Conservation (phyloP, 495 filamentous ascomycete genomes). For the Pseudoneurospora amorphoporcata region DNA sequence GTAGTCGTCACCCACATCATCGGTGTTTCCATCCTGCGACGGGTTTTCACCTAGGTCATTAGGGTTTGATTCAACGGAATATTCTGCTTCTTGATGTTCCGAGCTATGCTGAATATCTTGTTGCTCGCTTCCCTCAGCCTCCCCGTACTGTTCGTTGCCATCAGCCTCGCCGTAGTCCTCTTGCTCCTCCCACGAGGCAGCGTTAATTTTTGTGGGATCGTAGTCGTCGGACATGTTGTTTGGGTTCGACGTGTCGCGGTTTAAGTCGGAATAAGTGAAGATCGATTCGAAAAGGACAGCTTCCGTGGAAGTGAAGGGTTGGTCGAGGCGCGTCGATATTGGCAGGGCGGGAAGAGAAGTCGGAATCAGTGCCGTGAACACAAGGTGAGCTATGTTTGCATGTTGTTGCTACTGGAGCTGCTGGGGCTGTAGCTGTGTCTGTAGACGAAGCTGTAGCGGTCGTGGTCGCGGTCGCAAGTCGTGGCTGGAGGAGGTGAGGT, state of each 20-base stretch:
- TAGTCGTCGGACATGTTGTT: constrained; percentile 31
- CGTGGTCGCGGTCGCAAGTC: not conserved
- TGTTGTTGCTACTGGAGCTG: not conserved
- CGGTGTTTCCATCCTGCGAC: constrained; percentile 26
- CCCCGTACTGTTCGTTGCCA: constrained; percentile 25
- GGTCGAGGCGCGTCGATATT: not conserved
- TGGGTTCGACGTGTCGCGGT: not conserved
- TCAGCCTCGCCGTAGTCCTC: constrained; percentile 42
- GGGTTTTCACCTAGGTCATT: constrained; percentile 35
- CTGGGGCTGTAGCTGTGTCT: too few species aligned
- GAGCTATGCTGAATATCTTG: constrained; percentile 46
- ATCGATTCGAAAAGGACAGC: not conserved
- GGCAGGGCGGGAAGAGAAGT: not conserved
- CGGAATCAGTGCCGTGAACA: not conserved
- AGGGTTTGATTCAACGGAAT: constrained; percentile 35
- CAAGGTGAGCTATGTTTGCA: not conserved
- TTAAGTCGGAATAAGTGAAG: not conserved
- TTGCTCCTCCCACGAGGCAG: constrained; percentile 35
- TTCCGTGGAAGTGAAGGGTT: not conserved
- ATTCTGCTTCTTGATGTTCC: constrained; percentile 32
- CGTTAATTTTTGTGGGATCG: constrained; percentile 22
- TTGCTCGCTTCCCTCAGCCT: constrained; percentile 24
- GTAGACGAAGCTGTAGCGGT: not conserved
- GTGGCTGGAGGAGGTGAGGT: not conserved
- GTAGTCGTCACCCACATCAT: constrained; percentile 37